Base-by-base conservation (phyloP, 805 yeast genomes). In the Wickerhamiella kurtzmanii region DNA sequence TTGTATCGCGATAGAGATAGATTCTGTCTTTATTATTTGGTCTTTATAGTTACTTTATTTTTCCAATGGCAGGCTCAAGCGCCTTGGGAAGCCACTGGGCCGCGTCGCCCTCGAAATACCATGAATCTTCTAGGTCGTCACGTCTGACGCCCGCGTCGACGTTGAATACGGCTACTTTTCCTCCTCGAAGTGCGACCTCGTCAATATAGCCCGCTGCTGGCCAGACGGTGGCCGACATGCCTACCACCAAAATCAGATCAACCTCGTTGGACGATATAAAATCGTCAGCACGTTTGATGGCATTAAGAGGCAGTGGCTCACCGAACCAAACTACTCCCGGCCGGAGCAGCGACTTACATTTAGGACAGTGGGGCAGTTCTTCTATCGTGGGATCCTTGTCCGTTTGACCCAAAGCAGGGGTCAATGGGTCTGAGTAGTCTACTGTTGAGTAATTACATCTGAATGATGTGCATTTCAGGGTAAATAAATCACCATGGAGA, bases 311-410 rank as follows among this genome's bases (percentile, higher is more conserved):
- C 41, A 87, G 65, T 15, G 86, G 72, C 62, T 87, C 96, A n/a
- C 96, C 96, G 64, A 82, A 85, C 96, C 95, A 87, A 4, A 86
- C 88, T 2, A 87, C 94, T 0, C 92, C 95, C 0, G 96, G 96
- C 19, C 96, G 68, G 48, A 87, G 64, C 11, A 82, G 59, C 3
- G 69, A 71, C n/a, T 67, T 59, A 59, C 96, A 87, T 9, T 64
- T 65, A 0, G 95, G 95, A 60, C 96, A 87, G 37, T 63, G 72
- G 1, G 95, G 95, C 9, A 85, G 58, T 42, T 64, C 73, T 2
- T 69, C 64, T 1, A 85, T 63, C 4, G 22, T 37, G 9, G 52
- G 49, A 11, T 48, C 55, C 3, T 43, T 43, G 60, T 18, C 65
- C 66, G 36, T 61, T 37, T 25, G 22, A 6, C 41, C 41, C 45